Conservation (phyloP, 2,329 filamentous ascomycete genomes). For the Ploettnerulaceae sp. region DNA sequence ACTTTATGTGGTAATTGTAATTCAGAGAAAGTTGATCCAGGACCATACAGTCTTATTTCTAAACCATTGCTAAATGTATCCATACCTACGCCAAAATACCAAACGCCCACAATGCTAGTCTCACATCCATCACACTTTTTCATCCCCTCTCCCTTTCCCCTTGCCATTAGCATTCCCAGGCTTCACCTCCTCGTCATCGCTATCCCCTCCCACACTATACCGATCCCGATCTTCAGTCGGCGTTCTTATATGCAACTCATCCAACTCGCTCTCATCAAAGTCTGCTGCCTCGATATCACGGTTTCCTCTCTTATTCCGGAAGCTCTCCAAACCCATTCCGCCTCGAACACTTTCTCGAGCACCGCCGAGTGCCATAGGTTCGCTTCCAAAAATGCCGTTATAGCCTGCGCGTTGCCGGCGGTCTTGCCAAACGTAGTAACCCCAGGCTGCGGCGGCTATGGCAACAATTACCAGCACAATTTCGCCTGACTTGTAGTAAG, state of each 20-base stretch:
- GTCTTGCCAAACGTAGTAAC: slow-evolving; percentile 59
- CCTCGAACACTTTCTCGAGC: slow-evolving; percentile 23
- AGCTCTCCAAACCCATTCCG: slow-evolving; percentile 41
- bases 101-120: slow-evolving; percentile 2
- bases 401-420: slow-evolving; percentile 53
- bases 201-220: slow-evolving; percentile 55
- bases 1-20: too few relatives aligned
- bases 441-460: slow-evolving; percentile 58
- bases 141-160: slow-evolving; percentile 18
- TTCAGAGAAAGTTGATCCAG: not conserved
- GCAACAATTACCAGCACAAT: slow-evolving; percentile 63
- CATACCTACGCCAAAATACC: not conserved
- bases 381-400: slow-evolving; percentile 37
- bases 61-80: not conserved
- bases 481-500: slow-evolving; percentile 68
- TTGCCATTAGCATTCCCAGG: slow-evolving; percentile 23
- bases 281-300: slow-evolving; percentile 58
- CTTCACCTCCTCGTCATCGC: slow-evolving; percentile 45
- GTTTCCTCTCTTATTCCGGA: slow-evolving; percentile 42
- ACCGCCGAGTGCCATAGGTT: slow-evolving; percentile 30
- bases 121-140: slow-evolving; percentile 8
- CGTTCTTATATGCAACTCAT: slow-evolving; percentile 47
- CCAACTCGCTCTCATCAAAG: slow-evolving; percentile 62
- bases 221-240: slow-evolving; percentile 39
- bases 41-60: not conserved